These are phyloP conservation scores for Ascochyta clinopodiicola DNA, from an alignment of 2,329 filamentous ascomycete genomes.

Conservation along the genomic window DNA sequence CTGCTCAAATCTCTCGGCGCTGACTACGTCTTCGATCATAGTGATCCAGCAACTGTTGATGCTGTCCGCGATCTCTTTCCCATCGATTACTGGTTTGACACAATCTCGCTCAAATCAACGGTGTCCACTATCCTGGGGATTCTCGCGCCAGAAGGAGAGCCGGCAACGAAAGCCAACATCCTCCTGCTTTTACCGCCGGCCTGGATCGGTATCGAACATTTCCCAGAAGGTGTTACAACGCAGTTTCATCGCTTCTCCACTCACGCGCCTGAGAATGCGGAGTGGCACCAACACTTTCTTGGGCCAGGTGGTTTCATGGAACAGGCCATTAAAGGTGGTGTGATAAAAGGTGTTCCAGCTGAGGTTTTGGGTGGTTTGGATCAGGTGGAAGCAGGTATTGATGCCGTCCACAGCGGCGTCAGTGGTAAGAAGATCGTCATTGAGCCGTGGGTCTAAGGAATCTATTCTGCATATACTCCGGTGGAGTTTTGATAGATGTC, in stretches of 20 bases:
- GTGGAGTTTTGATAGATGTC: no score
- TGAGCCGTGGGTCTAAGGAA: constrained; percentile 22
- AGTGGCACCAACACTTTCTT: constrained; percentile 28
- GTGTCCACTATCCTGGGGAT: constrained; percentile 32
- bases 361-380: constrained; percentile 35
- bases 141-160: constrained; percentile 28
- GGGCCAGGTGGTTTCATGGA: constrained; percentile 30
- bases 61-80: constrained; percentile 44
- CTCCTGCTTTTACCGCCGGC: constrained; percentile 24
- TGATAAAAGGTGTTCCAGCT: constrained; percentile 30
- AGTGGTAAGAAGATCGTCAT: constrained; percentile 43
- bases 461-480: no score
- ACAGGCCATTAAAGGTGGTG: constrained; percentile 25
- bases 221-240: constrained; percentile 27
- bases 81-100: constrained; percentile 52
- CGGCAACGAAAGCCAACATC: constrained; percentile 28
- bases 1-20: constrained; percentile 24
- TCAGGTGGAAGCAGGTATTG: constrained; percentile 27
- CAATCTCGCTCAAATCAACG: constrained; percentile 41
- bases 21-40: constrained; percentile 47
- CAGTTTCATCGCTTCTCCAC: constrained; percentile 31
- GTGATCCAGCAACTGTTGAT: constrained; percentile 44
- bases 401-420: constrained; percentile 34
- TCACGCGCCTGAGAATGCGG: constrained; percentile 25
- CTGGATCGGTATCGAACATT: constrained; percentile 22